Base-by-base conservation (phyloP, 345 rosid species). In the Salix arbutifolia region DNA sequence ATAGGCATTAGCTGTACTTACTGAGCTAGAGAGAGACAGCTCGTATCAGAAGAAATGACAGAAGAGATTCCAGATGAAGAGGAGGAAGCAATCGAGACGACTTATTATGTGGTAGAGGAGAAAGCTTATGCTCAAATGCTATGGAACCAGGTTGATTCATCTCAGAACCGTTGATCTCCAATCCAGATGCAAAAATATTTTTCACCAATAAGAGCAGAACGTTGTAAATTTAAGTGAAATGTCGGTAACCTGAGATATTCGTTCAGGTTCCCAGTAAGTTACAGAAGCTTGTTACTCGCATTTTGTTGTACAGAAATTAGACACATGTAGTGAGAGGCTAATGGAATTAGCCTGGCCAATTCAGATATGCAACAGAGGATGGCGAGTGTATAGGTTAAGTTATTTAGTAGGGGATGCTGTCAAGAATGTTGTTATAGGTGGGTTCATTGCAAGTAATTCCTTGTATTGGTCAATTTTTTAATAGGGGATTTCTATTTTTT, bases 101-200 rank as follows among this genome's bases (percentile, higher is more conserved):
- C 79, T 74, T 81, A 78, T 68, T 81, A 72, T 69, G 78, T 75
- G 74, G 79, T 52, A 31, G 86, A 87, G 82, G 98, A 90, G 72
- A 89, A 82, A 79, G 90, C 87, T 74, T 92, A 92, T 70, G 96
- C 89, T 44, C 88, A 87, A 79, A 85, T 76, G 73, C 86, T 89
- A 26, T 92, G 99, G 96, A 88, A 78, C 73, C 89, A 88, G 77
- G 92, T 90, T 33, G 94, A 90, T 75, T 89, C 89, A 0, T 87
- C 90, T n/a, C 77, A 79, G 77, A 89, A 89, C 77, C 78, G 81
- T 62, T 86, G 86, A 88, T 38, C 48, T 72, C 53, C 69, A 23
- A 38, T 14, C 5, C 3, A 42, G 18, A 61, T 58, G 23, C 18
- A n/a, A n/a, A 12, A 33, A 48, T 42, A 38, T 75, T 78, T 44